A percentile compares a stretch with the other conserved stretches of the same genome.
Evolutionary conservation across 2,329 filamentous ascomycete species (phyloP).

Genomic region (Microdochium nivale): DNA sequence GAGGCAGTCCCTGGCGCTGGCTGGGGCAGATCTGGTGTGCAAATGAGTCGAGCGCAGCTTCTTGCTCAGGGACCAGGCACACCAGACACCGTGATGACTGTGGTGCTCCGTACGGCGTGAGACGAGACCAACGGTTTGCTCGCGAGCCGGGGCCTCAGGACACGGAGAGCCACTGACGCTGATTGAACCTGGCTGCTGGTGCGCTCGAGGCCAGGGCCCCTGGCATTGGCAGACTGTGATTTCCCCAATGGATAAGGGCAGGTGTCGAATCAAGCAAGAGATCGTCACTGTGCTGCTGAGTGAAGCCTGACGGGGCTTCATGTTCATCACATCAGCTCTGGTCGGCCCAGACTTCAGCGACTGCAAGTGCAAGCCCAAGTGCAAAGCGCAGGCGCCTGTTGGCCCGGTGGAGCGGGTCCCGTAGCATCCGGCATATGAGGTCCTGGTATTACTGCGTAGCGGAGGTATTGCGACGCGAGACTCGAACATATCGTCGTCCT

Average conservation of each 20-base stretch:
- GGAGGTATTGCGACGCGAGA: no score
- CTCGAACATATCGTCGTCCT: no score
- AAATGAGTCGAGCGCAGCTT: no score
- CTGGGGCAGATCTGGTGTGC: neutral
- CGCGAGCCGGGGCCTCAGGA: neutral
- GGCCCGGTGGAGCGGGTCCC: no score
- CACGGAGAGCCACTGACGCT: neutral
- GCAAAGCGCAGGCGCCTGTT: no score
- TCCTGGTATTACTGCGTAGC: no score
- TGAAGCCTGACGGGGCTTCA: no score
- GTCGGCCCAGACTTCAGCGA: no score
- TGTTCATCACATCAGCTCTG: no score
- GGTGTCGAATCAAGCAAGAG: neutral
- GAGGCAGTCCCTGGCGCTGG: neutral
- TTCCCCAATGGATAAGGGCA: neutral
- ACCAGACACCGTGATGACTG: no score
- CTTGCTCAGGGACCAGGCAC: neutral
- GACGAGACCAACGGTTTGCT: neutral
- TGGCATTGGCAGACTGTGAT: neutral
- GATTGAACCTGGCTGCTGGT: neutral
- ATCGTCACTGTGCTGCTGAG: neutral
- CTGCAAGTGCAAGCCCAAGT: no score
- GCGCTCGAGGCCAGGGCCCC: neutral
- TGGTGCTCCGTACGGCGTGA: neutral
- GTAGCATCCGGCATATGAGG: neutral